phyloP scores from a whole-genome alignment of 1,284 basidiomycete genomes.

The Cryptococcus amylolentus region DNA sequence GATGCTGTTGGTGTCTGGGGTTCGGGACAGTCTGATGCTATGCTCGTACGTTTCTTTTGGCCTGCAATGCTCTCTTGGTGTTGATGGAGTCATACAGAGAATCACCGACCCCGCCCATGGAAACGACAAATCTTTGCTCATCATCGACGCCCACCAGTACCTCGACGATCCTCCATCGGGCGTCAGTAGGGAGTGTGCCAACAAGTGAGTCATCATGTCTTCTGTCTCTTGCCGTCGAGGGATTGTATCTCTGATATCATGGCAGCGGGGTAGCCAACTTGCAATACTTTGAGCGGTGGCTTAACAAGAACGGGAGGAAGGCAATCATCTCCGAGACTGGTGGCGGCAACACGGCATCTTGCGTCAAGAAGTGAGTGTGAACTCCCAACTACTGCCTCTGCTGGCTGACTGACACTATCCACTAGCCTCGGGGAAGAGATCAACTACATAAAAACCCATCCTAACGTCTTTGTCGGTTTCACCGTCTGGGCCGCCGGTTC shows the following conservation, averaged over 20 bases:
- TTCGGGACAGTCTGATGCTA: slow-evolving; percentile 44
- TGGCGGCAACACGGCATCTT: slow-evolving; percentile 53
- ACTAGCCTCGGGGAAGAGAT: slow-evolving; percentile 49
- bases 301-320: slow-evolving; percentile 56
- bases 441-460: slow-evolving; percentile 54
- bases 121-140: slow-evolving; percentile 49
- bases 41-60: slow-evolving; percentile 42
- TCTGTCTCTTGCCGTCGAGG: too few species aligned
- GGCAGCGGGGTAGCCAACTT: slow-evolving; percentile 56
- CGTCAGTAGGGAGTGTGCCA: slow-evolving; percentile 53
- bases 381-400: background rate
- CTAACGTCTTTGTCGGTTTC: slow-evolving; percentile 55
- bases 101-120: slow-evolving; percentile 58
- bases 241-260: background rate
- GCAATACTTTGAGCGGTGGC: slow-evolving; percentile 53
- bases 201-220: too few species aligned
- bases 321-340: slow-evolving; percentile 61
- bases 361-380: slow-evolving; percentile 20
- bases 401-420: background rate
- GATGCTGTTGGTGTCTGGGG: slow-evolving; percentile 32
- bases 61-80: background rate
- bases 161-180: slow-evolving; percentile 61
- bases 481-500: slow-evolving; percentile 52
- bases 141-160: slow-evolving; percentile 65
- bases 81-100: slow-evolving; percentile 19